A percentile compares a stretch with the other conserved stretches of the same genome.
These are phyloP conservation scores for Lactifluus pinguis DNA, from an alignment of 768 basidiomycete species.

Conservation along the genomic window DNA sequence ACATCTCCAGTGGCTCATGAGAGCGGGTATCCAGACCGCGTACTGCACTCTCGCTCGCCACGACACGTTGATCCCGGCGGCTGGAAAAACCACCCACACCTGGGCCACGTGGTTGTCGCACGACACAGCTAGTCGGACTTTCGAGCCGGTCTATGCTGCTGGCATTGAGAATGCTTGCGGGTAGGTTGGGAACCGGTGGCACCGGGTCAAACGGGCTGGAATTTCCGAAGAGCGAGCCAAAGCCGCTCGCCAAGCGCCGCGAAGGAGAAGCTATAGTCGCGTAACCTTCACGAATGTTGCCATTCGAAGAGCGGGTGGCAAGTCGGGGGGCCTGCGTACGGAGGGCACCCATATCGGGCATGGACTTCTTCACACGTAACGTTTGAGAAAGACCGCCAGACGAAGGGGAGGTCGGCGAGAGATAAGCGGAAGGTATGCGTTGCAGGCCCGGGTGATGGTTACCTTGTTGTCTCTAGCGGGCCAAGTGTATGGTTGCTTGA, in stretches of 20 bases:
- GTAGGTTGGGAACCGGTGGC: conserved; percentile 76
- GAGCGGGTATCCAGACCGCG: conserved; percentile 71
- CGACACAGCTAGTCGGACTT: conserved; percentile 40
- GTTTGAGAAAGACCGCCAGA: conserved; percentile 36
- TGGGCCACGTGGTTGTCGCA: conserved; percentile 82
- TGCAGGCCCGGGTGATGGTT: conserved; percentile 50
- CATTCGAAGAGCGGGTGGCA: conserved; percentile 73
- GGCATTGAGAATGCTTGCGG: conserved; percentile 41
- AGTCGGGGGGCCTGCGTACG: conserved; percentile 74
- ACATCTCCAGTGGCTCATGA: conserved; percentile 69
- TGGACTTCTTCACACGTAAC: conserved; percentile 91
- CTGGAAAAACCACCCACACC: conserved; percentile 65
- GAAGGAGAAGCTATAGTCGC: conserved; percentile 80
- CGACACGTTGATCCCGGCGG: conserved; percentile 33
- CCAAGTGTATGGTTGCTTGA: not conserved
- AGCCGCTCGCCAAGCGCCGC: conserved; percentile 61
- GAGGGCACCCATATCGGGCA: conserved; percentile 93
- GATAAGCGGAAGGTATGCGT: conserved; percentile 74
- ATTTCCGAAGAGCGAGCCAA: conserved; percentile 58
- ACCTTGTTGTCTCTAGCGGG: conserved; percentile 31
- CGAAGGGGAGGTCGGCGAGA: conserved; percentile 42
- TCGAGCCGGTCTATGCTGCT: conserved; percentile 36
- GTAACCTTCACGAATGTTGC: conserved; percentile 80
- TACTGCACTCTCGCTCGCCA: conserved; percentile 44
- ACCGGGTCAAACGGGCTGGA: conserved; percentile 35